These are phyloP conservation scores for Geotrichum klebahnii DNA, from an alignment of 1,139 yeast species.

Conservation along the genomic window DNA sequence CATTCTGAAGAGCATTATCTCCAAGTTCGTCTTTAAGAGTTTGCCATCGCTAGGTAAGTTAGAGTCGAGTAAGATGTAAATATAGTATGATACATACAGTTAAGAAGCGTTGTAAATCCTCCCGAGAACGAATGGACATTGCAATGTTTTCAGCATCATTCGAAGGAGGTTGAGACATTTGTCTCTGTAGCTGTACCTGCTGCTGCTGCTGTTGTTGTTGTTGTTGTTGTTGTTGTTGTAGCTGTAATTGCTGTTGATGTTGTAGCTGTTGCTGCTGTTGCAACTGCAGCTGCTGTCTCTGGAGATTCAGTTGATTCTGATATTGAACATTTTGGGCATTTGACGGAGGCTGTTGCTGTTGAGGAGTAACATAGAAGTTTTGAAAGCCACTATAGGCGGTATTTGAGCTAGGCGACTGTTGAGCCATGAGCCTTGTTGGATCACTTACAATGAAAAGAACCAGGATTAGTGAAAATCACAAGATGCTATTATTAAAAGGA, in stretches of 20 bases:
- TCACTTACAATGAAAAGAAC: no score
- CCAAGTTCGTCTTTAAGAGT: constrained; percentile 35
- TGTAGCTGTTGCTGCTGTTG: no score
- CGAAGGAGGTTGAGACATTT: neutral
- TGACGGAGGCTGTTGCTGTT: no score
- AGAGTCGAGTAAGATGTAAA: neutral
- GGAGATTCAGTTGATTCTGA: constrained; percentile 7
- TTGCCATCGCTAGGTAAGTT: constrained; percentile 36
- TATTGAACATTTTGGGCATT: no score
- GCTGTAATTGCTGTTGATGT: no score
- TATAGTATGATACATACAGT: constrained; percentile 1
- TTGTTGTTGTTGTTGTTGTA: no score
- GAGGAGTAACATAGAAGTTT: neutral
- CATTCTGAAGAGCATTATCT: constrained; percentile 39
- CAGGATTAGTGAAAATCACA: no score
- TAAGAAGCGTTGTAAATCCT: constrained; percentile 13
- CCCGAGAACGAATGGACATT: constrained; percentile 14
- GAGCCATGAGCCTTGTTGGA: no score
- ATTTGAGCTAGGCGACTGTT: no score
- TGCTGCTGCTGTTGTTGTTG: constrained; percentile 16
- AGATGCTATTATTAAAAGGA: no score
- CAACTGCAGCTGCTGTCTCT: constrained; percentile 10
- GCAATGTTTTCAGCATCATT: neutral
- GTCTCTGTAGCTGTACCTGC: constrained; percentile 9
- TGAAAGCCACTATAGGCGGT: neutral